phyloP scores from a whole-genome alignment of 192 early-diverging fungal genomes.

The Umbelopsis ramanniana region DNA sequence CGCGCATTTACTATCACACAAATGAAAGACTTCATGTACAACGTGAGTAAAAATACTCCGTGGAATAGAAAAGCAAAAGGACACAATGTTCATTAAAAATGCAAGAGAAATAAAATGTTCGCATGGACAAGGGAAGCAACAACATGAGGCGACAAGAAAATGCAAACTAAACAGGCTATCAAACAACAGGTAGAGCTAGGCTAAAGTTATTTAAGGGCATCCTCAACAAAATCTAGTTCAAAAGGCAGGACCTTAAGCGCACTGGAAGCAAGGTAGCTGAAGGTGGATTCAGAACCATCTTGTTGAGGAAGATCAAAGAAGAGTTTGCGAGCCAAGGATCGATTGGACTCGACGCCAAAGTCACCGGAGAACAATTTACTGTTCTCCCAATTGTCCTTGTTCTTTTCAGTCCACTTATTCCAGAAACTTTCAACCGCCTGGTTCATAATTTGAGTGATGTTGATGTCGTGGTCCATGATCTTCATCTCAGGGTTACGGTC shows the following conservation, averaged over 20 bases:
- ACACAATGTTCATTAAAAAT: too few relatives aligned
- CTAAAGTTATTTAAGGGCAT: neutral
- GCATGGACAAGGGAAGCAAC: neutral
- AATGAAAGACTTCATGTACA: too few relatives aligned
- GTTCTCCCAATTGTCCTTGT: conserved; percentile 30
- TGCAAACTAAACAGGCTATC: neutral
- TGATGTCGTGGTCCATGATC: conserved; percentile 52
- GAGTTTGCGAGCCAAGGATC: conserved; percentile 64
- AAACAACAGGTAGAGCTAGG: neutral
- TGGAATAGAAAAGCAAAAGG: too few relatives aligned
- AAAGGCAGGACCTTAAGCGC: conserved; percentile 44
- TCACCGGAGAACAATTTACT: conserved; percentile 31
- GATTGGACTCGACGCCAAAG: conserved; percentile 62
- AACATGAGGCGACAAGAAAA: neutral
- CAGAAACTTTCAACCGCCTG: conserved; percentile 74
- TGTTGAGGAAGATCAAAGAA: conserved; percentile 83
- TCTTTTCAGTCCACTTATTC: conserved; percentile 66
- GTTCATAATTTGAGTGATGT: conserved; percentile 64
- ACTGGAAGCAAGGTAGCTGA: conserved; percentile 62
- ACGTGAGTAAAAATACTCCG: too few relatives aligned
- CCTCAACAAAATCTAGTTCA: neutral
- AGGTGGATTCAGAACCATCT: conserved; percentile 68
- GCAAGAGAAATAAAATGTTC: too few relatives aligned
- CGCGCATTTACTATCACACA: too few relatives aligned
- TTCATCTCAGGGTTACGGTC: conserved; percentile 67